A percentile compares a stretch with the other conserved stretches of the same genome.
phyloP scores from a whole-genome alignment of 106 monocot species.

The Dendrobium chrysotoxum region DNA sequence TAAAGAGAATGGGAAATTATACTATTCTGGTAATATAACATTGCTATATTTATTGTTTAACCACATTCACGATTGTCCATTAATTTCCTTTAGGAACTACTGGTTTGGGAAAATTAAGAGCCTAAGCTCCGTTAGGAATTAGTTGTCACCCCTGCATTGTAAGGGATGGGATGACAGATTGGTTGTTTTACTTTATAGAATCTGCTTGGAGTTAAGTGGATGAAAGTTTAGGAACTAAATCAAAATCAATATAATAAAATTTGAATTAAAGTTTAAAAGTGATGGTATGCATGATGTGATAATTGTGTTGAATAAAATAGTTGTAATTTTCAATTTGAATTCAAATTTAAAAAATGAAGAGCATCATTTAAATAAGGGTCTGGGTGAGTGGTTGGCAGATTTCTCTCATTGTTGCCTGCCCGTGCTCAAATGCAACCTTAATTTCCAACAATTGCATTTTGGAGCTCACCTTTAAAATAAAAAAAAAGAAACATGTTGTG shows the following conservation, averaged over 20 bases:
- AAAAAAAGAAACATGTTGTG: background rate
- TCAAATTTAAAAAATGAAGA: no score
- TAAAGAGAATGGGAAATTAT: no score
- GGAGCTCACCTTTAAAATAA: background rate
- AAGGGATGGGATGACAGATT: background rate
- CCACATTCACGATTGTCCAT: no score
- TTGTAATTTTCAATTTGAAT: background rate
- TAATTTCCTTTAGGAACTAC: no score
- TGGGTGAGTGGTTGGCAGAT: no score
- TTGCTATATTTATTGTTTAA: no score
- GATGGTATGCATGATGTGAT: background rate
- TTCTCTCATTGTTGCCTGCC: no score
- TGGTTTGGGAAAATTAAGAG: no score
- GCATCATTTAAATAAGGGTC: no score
- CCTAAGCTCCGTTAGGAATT: background rate
- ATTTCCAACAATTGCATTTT: no score
- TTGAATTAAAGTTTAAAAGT: background rate
- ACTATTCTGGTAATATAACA: no score
- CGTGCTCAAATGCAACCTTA: no score
- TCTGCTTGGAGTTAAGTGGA: background rate
- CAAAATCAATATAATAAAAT: background rate
- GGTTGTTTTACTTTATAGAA: background rate
- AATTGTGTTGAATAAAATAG: background rate
- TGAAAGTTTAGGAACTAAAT: background rate
- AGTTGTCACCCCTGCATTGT: background rate